phyloP scores from a whole-genome alignment of 2,329 filamentous ascomycete species.

The Neopestalotiopsis sp. region DNA sequence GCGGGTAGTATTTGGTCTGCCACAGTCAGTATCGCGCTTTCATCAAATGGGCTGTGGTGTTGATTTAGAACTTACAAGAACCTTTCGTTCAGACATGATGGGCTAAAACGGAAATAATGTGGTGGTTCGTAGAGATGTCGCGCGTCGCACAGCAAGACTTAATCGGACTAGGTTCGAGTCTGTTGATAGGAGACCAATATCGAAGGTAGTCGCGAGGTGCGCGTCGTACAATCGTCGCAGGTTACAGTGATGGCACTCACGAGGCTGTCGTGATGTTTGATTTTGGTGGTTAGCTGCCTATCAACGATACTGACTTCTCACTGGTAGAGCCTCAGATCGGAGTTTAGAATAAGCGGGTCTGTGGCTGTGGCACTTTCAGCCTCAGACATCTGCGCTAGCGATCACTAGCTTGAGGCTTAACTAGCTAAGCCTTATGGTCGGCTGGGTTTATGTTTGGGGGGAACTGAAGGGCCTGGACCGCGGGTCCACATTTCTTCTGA shows the following conservation, averaged over 20 bases:
- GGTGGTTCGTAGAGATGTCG: not conserved
- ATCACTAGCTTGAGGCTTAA: conserved; percentile 5
- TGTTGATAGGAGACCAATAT: no score
- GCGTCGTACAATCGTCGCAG: not conserved
- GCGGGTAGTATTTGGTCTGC: conserved; percentile 62
- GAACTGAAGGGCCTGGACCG: not conserved
- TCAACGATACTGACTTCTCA: no score
- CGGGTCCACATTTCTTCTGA: not conserved
- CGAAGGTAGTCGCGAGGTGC: not conserved
- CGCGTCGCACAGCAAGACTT: not conserved
- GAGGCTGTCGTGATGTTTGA: not conserved
- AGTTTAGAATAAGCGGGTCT: conserved; percentile 10
- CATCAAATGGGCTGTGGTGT: not conserved
- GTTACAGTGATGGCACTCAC: not conserved
- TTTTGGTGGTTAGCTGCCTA: not conserved
- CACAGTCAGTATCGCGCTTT: conserved; percentile 17
- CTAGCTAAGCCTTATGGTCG: not conserved
- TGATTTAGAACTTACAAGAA: conserved; percentile 28
- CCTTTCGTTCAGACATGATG: conserved; percentile 50
- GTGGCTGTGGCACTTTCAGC: conserved; percentile 13
- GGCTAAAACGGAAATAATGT: conserved; percentile 15
- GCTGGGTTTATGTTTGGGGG: not conserved
- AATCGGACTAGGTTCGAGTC: no score
- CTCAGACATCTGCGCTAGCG: not conserved
- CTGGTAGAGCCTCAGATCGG: not conserved